These are phyloP conservation scores for Kokia cookei DNA, from an alignment of 441 rosid species.

Conservation along the genomic window DNA sequence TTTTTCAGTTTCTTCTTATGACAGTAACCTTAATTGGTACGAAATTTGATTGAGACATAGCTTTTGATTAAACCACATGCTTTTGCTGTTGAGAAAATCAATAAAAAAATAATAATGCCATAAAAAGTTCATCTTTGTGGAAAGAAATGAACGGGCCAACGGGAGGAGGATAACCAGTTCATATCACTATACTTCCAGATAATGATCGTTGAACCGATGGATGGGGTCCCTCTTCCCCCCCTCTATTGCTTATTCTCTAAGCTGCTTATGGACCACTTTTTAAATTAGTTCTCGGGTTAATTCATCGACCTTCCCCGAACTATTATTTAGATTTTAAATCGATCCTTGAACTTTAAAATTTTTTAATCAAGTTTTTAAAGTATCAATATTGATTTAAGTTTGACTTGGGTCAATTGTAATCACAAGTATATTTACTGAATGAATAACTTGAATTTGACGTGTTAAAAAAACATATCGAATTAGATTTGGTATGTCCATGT, in stretches of 20 bases:
- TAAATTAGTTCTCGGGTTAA: too few relatives aligned
- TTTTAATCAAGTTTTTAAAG: too few relatives aligned
- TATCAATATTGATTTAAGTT: too few relatives aligned
- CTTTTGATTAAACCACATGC: not conserved
- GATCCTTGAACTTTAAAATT: too few relatives aligned
- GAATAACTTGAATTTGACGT: too few relatives aligned
- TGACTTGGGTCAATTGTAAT: too few relatives aligned
- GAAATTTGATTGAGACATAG: not conserved
- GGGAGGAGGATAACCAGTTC: slow-evolving; percentile 7
- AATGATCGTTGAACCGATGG: slow-evolving; percentile 14
- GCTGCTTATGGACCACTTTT: not conserved
- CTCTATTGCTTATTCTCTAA: slow-evolving; percentile 13
- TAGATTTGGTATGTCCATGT: too few relatives aligned
- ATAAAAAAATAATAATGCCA: not conserved
- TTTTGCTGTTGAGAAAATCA: not conserved
- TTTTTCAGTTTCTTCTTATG: not conserved
- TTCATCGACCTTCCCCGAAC: too few relatives aligned
- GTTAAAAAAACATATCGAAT: too few relatives aligned
- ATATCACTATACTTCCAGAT: slow-evolving; percentile 6
- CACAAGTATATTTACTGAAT: too few relatives aligned
- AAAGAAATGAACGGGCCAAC: slow-evolving; percentile 13
- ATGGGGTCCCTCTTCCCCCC: not conserved
- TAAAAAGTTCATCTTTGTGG: not conserved
- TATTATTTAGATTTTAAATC: too few relatives aligned
- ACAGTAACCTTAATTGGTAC: not conserved